Base-by-base conservation (phyloP, 1,284 basidiomycete genomes). In the Schizophyllum amplum region DNA sequence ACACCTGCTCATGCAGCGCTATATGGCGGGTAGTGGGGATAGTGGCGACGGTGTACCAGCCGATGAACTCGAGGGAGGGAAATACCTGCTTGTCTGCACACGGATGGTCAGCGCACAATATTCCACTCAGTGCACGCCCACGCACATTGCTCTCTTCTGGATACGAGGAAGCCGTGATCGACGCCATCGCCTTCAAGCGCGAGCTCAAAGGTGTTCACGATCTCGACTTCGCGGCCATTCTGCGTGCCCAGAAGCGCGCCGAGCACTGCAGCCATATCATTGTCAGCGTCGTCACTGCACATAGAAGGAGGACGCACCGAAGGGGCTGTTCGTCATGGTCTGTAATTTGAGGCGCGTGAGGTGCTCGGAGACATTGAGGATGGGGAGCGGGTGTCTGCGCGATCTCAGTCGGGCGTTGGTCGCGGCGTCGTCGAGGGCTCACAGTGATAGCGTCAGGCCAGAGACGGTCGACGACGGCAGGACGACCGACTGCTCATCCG, bases 311-410 rank as follows among this genome's bases (percentile, higher is more conserved):
- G 15, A 63, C 79, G 50, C 61, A 89, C 89, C 81, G 60, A 91
- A 89, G 9, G 87, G 90, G 58, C 74, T 70, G 57, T 72, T 71
- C 4, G 74, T 75, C 59, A 78, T 81, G 55, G 78, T 86, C 67
- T 94, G 91, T 9, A 94, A 75, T 64, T 84, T 86, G 55, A 87
- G 75, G 60, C 97, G 83, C 48, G 91, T 97, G 63, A 92, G 79
- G 73, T 98, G 95, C 66, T 99, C 96, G 1, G 94, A 97, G 63
- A 99, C 90, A 72, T 95, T 98, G 61, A 99, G 81, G 67, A 99
- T 94, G 7, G 97, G 93, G 17, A 98, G 80, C 24, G 96, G 96
- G 72, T 99, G 96, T 55, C 94, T 96, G 67, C 61, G 67, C 59
- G 62, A 58, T 60, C n/a, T n/a, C 53, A 46, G 59, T 58, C 17